Base-by-base conservation (phyloP, 2,329 filamentous ascomycete species). In the Coniochaeta hoffmannii region DNA sequence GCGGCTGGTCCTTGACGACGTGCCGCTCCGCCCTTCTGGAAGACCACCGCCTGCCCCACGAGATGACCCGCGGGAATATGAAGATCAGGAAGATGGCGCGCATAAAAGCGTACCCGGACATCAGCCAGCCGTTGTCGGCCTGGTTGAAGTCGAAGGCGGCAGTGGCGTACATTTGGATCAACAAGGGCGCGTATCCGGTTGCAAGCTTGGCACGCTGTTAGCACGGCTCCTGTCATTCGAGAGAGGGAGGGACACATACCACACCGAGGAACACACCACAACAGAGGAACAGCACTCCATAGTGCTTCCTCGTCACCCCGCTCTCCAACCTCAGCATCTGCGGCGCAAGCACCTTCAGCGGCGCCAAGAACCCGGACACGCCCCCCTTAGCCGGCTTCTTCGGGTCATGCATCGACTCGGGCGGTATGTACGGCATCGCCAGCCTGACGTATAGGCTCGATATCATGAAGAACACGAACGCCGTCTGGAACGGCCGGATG, bases 251-350 rank as follows among this genome's bases (percentile, higher is more conserved):
- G 14, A 22, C 7, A 72, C 75, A 63, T 65, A 80, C 77, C 0
- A 89, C 84, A 0, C 82, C 85, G 0, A 87, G 68, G 57, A 88
- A 89, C 2, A 87, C 83, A 1, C 86, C 86, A 0, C 75, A 69
- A 19, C 83, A 86, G 3, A 89, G 76, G 1, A 88, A 78, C 3
- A 86, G 68, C 0, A 87, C 76, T 1, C 86, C 85, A 24, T 82
- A 82, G 59, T 88, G 82, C 17, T 69, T 81, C 51, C 69, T 71
- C 5, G 77, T 62, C 1, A 69, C 71, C 1, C 86, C 86, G 52
- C 76, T 73, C 0, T 63, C 61, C 0, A 82, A 68, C 0, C 76
- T 69, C 62, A 85, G 76, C 50, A 72, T 77, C 59, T 82, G 80
- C 0, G 86, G 85, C 1, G 75, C 69, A 50, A 89, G 78, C 2